These are phyloP conservation scores for Basipetospora chlamydospora DNA, from an alignment of 2,329 filamentous ascomycete species.

Conservation along the genomic window DNA sequence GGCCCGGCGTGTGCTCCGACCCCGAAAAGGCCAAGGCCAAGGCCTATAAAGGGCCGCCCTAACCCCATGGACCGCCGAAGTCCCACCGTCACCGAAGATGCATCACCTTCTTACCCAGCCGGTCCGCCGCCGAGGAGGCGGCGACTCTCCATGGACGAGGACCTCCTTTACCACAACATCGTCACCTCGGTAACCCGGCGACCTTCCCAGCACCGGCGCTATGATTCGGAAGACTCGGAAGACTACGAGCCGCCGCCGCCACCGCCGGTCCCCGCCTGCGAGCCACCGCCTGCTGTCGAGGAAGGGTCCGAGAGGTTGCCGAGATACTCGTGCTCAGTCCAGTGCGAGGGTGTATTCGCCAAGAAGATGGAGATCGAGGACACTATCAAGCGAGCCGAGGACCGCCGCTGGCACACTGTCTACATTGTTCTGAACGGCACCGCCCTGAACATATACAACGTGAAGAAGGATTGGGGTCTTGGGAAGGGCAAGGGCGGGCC, in stretches of 20 bases:
- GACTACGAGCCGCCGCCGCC: conserved; percentile 5
- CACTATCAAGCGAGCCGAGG: conserved; percentile 45
- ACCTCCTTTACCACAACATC: conserved; percentile 35
- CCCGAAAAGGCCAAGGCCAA: no score
- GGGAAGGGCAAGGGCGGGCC: conserved; percentile 33
- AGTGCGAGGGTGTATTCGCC: conserved; percentile 40
- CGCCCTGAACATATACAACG: conserved; percentile 48
- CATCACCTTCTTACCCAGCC: conserved; percentile 14
- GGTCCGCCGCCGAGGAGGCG: conserved; percentile 25
- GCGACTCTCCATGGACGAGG: conserved; percentile 40
- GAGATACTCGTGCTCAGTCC: conserved; percentile 40
- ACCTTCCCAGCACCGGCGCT: conserved; percentile 32
- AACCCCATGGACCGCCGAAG: conserved; percentile 14
- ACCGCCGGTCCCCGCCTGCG: not conserved
- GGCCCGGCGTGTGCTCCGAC: no score
- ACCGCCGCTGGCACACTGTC: conserved; percentile 49
- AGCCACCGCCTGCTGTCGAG: conserved; percentile 3
- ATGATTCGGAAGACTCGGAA: conserved; percentile 13
- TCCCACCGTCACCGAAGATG: conserved; percentile 10
- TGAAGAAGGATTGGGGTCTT: conserved; percentile 42
- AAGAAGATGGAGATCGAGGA: conserved; percentile 54
- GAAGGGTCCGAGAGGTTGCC: conserved; percentile 33
- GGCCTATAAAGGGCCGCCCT: conserved; percentile 5
- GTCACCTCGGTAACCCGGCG: conserved; percentile 30
- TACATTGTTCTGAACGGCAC: conserved; percentile 55